These are phyloP conservation scores for Bipolaris gigantea DNA, from an alignment of 2,329 filamentous ascomycete species.

Conservation along the genomic window DNA sequence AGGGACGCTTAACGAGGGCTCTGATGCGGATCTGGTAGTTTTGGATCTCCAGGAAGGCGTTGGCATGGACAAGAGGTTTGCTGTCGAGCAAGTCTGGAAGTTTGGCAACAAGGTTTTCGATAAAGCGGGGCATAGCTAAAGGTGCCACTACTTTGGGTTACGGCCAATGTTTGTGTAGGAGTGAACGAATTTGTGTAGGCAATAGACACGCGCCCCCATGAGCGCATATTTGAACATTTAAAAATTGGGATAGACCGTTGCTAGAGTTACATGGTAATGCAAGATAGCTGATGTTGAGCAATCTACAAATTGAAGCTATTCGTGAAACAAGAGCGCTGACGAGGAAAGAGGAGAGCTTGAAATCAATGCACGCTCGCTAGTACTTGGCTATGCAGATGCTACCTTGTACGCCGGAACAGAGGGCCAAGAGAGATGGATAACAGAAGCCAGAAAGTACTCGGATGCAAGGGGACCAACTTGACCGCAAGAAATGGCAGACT, in stretches of 20 bases:
- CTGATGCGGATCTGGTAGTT: constrained; percentile 63
- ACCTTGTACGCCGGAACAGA: background rate
- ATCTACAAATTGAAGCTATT: background rate
- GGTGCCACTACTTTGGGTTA: background rate
- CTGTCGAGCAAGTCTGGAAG: constrained; percentile 79
- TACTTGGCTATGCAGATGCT: background rate
- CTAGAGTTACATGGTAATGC: background rate
- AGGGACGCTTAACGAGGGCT: constrained; percentile 56
- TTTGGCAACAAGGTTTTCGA: constrained; percentile 58
- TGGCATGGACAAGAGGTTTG: constrained; percentile 55
- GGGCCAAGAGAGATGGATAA: background rate
- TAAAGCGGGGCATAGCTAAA: constrained; percentile 2
- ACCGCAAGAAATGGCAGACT: background rate
- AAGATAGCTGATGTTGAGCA: background rate
- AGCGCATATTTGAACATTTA: background rate
- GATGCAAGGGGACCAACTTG: background rate
- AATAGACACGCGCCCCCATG: background rate
- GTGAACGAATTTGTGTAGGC: background rate
- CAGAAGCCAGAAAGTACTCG: background rate
- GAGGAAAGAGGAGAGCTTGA: background rate
- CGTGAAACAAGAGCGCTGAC: background rate
- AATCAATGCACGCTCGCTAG: background rate
- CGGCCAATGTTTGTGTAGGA: background rate
- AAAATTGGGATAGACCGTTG: background rate
- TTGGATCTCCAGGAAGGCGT: constrained; percentile 58